phyloP scores from a whole-genome alignment of 1,139 yeast species.

The Torulaspora pretoriensis region DNA sequence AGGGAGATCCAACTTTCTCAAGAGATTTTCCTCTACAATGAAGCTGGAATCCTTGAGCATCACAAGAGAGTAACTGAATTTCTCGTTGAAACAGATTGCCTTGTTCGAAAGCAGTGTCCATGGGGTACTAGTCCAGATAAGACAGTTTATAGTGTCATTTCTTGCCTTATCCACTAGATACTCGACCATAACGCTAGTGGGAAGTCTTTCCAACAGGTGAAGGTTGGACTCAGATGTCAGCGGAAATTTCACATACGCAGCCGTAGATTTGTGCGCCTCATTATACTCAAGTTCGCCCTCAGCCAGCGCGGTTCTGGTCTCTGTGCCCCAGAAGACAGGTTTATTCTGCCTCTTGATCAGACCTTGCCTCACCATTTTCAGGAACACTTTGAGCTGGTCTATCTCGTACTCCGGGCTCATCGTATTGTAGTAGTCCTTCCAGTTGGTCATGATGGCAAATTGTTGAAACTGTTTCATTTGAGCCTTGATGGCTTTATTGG shows the following conservation, averaged over 20 bases:
- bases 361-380: constrained; percentile 58
- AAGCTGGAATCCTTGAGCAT: constrained; percentile 42
- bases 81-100: constrained; percentile 71
- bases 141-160: constrained; percentile 21
- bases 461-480: constrained; percentile 64
- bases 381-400: constrained; percentile 68
- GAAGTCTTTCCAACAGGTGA: constrained; percentile 8
- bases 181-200: constrained; percentile 11
- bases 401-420: constrained; percentile 66
- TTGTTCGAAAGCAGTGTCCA: constrained; percentile 92
- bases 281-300: constrained; percentile 94
- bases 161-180: constrained; percentile 10
- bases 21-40: constrained; percentile 49
- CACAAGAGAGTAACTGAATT: constrained; percentile 54
- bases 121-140: constrained; percentile 97
- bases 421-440: constrained; percentile 68
- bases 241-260: constrained; percentile 72
- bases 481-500: constrained; percentile 54
- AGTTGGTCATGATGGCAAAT: constrained; percentile 81
- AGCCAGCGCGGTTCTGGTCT: constrained; percentile 88
- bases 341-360: constrained; percentile 77
- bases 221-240: constrained; percentile 32
- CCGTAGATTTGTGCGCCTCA: constrained; percentile 62
- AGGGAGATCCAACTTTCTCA: constrained; percentile 33
- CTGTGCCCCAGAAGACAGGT: constrained; percentile 98